Conservation (phyloP, 2,329 filamentous ascomycete species). For the Bertia moriformis region DNA sequence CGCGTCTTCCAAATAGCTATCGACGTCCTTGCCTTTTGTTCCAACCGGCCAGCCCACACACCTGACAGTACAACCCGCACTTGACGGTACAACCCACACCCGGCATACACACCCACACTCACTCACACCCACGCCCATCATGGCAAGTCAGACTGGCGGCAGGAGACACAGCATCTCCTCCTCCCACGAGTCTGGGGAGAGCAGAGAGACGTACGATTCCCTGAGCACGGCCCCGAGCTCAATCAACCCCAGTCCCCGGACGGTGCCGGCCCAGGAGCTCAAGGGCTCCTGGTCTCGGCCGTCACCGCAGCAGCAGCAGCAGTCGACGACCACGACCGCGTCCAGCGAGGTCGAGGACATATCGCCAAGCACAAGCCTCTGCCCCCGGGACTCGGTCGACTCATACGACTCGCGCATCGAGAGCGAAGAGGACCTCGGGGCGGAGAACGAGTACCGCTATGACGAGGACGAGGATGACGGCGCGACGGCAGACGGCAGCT, state of each 20-base stretch:
- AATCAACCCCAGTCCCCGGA: constrained; percentile 20
- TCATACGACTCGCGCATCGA: constrained; percentile 66
- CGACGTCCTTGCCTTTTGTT: too few species aligned
- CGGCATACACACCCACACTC: neutral
- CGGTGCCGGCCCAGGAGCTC: constrained; percentile 5
- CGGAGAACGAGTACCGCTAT: constrained; percentile 26
- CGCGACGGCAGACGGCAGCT: constrained; percentile 16
- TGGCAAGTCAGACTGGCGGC: constrained; percentile 3
- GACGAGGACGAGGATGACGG: constrained; percentile 30
- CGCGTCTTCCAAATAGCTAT: too few species aligned
- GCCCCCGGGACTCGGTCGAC: constrained; percentile 49
- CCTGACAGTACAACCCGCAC: neutral
- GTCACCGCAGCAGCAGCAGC: neutral
- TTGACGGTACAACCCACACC: neutral
- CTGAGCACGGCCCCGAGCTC: constrained; percentile 32
- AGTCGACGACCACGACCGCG: neutral
- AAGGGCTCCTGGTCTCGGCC: constrained; percentile 1
- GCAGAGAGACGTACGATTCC: constrained; percentile 28
- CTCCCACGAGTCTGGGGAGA: constrained; percentile 23
- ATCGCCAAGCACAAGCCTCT: constrained; percentile 24
- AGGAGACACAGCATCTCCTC: constrained; percentile 15
- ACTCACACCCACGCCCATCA: constrained; percentile 1
- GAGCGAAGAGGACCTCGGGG: constrained; percentile 50
- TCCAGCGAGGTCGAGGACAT: constrained; percentile 20
- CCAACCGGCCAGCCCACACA: neutral